Evolutionary conservation across 768 basidiomycete species (phyloP), one percentile per base, ranked within the genome.

Genomic region (Lactarius indigo): DNA sequence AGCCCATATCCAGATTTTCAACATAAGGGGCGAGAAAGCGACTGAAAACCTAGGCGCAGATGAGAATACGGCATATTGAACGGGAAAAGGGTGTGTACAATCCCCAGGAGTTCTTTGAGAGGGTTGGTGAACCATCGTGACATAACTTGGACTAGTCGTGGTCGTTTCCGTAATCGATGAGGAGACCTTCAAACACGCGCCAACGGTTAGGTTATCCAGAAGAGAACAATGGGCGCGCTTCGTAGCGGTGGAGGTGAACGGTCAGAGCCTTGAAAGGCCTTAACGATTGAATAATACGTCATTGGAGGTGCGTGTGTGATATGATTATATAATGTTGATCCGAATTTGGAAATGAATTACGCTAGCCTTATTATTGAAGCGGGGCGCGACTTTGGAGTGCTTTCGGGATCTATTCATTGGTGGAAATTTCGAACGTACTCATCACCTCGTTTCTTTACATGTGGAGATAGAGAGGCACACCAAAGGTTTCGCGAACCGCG

Each of bases 1-100:
- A 93, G 75, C 93, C 90, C 75, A 94, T 85, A 76, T 98, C 95
- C 76, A 99, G 79, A 74, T 98, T 96, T 80, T 95, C 94, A 70
- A 98, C 90, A 84, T 98, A 98, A 0, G 94, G 95, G 31, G 92
- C 92, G 59, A 97, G 86, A 69, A 95, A 91, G 70, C 91, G 87
- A 76, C 96, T 96, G 79, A 97, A 91, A 71, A 94, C 76, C 91
- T 87, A 37, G n/a, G 18, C 39, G 39, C 20, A 18, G 31, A 58
- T 68, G 35, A 66, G 65, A 18, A 57, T 47, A 12, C 30, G 44
- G 18, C 23, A 52, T n/a, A 37, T 20, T 41, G 33, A 9, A 17
- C 39, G 31, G 39, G 31, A 57, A 63, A 50, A 52, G 59, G 37
- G 31, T 28, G 82, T 87, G 69, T 65, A 93, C 92, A 65, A 91